Percentiles rank a stretch among this genome's conserved stretches.
Conservation (phyloP, 2,329 filamentous ascomycete genomes). For the Fusarium sterilihyphosum region DNA sequence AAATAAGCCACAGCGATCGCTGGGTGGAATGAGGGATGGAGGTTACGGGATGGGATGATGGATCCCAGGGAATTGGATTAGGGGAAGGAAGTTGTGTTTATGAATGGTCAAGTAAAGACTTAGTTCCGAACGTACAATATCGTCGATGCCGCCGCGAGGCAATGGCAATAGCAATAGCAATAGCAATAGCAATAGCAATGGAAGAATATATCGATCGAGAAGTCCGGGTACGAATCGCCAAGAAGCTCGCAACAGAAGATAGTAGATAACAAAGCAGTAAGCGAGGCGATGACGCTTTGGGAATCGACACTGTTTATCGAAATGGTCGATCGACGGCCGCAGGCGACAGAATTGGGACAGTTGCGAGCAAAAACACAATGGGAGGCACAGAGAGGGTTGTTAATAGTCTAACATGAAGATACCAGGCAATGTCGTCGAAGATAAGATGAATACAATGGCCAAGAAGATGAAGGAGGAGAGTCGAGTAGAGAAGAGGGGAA, state of each 20-base stretch:
- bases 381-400: constrained; percentile 8
- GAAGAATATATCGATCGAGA: constrained; percentile 2
- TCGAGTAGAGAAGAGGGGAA: constrained; percentile 28
- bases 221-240: neutral
- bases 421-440: constrained; percentile 2
- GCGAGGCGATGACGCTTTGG: neutral
- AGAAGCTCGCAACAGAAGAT: neutral
- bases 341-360: constrained; percentile 6
- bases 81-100: constrained; percentile 15
- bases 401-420: neutral
- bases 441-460: constrained; percentile 11
- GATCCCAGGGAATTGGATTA: neutral
- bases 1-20: constrained; percentile 27
- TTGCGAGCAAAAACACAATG: neutral
- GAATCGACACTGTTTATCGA: constrained; percentile 30
- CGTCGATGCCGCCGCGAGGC: neutral
- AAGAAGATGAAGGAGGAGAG: constrained; percentile 17
- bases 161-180: neutral
- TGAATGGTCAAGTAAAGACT: constrained; percentile 17
- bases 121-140: constrained; percentile 11
- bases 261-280: neutral
- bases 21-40: constrained; percentile 19
- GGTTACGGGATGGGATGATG: constrained; percentile 3
- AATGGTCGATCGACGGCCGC: constrained; percentile 20
- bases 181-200: neutral